phyloP scores from a whole-genome alignment of 768 basidiomycete genomes.

The Xanthoconium purpureum region DNA sequence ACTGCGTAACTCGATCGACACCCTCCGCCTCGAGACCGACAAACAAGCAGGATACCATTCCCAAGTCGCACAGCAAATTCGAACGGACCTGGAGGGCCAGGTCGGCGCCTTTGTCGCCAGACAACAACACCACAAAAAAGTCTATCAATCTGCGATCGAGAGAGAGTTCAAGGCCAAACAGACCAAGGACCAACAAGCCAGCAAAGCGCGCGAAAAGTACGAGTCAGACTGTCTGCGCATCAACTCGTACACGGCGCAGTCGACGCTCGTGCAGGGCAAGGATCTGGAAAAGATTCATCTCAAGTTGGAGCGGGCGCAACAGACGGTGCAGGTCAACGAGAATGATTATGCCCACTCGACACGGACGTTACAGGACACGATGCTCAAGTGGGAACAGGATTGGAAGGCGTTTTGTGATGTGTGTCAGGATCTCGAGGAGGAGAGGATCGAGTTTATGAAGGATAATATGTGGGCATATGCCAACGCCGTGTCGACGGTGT shows the following conservation, averaged over 20 bases:
- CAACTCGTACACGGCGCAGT: conserved; percentile 91
- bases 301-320: conserved; percentile 85
- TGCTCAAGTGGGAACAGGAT: conserved; percentile 83
- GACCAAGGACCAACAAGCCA: conserved; percentile 79
- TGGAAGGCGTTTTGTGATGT: conserved; percentile 95
- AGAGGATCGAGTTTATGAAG: conserved; percentile 91
- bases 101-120: conserved; percentile 56
- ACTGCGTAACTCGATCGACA: conserved; percentile 76
- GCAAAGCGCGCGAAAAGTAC: conserved; percentile 90
- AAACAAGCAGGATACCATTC: conserved; percentile 72
- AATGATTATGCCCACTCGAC: conserved; percentile 90
- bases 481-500: conserved; percentile 93
- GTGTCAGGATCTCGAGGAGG: conserved; percentile 94
- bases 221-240: conserved; percentile 89
- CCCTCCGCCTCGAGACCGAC: conserved; percentile 79
- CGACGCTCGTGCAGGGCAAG: conserved; percentile 86
- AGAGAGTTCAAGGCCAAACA: conserved; percentile 90
- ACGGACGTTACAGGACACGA: conserved; percentile 72
- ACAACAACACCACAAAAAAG: conserved; percentile 71
- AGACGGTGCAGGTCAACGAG: conserved; percentile 88
- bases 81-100: conserved; percentile 69
- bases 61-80: conserved; percentile 71
- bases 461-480: conserved; percentile 96
- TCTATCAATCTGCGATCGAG: conserved; percentile 73
- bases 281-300: conserved; percentile 87